These are phyloP conservation scores for Fonsecaea multimorphosa DNA, from an alignment of 2,329 filamentous ascomycete genomes.

Conservation along the genomic window DNA sequence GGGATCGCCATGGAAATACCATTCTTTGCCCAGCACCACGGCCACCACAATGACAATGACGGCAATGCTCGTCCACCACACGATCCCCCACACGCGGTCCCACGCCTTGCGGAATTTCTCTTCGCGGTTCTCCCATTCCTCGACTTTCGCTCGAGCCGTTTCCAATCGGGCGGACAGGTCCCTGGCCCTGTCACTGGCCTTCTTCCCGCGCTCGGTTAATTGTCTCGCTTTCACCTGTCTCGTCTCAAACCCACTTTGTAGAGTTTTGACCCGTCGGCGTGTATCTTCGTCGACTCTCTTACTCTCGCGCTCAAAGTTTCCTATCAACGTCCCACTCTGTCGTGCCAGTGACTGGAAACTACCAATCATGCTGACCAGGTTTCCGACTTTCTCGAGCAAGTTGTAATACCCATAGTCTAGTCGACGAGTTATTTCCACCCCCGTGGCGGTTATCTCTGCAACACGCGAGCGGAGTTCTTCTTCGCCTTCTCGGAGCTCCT, in stretches of 20 bases:
- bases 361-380: slow-evolving; percentile 49
- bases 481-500: slow-evolving; percentile 33
- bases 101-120: slow-evolving; percentile 40
- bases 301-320: slow-evolving; percentile 48
- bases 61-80: slow-evolving; percentile 20
- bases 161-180: slow-evolving; percentile 49
- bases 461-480: slow-evolving; percentile 35
- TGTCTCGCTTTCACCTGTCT: slow-evolving; percentile 47
- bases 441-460: slow-evolving; percentile 30
- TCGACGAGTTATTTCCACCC: slow-evolving; percentile 52
- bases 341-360: slow-evolving; percentile 50
- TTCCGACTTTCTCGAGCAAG: slow-evolving; percentile 52
- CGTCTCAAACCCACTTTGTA: slow-evolving; percentile 46
- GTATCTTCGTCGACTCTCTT: slow-evolving; percentile 47
- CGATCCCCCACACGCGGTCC: slow-evolving; percentile 27
- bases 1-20: slow-evolving; percentile 28
- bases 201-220: slow-evolving; percentile 50
- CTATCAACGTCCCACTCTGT: slow-evolving; percentile 46
- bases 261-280: slow-evolving; percentile 46
- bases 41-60: slow-evolving; percentile 27
- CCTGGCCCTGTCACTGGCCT: slow-evolving; percentile 45
- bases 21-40: slow-evolving; percentile 29
- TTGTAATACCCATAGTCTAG: slow-evolving; percentile 58
- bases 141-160: slow-evolving; percentile 47
- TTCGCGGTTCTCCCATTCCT: slow-evolving; percentile 52